phyloP scores from a whole-genome alignment of 2,329 filamentous ascomycete species.

The Sporothrix euskadiensis region DNA sequence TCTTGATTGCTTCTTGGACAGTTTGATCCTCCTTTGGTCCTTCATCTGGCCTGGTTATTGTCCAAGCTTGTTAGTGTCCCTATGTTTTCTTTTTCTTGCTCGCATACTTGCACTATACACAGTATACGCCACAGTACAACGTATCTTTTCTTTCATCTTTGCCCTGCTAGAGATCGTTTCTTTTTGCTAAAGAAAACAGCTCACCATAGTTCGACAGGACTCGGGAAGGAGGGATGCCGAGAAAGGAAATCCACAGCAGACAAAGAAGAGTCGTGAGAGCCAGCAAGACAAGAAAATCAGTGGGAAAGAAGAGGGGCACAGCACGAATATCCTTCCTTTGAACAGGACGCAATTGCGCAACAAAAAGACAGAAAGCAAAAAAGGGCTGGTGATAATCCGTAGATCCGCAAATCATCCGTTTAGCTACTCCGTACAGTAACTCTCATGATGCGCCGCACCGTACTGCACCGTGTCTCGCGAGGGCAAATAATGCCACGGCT shows the following conservation, averaged over 20 bases:
- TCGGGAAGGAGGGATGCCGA: conserved; percentile 6
- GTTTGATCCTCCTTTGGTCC: neutral
- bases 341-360: neutral
- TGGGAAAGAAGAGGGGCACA: neutral
- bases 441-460: neutral
- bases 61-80: neutral
- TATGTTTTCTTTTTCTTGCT: neutral
- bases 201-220: neutral
- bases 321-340: neutral
- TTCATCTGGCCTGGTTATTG: neutral
- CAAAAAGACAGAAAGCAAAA: neutral
- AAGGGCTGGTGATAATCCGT: neutral
- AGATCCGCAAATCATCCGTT: neutral
- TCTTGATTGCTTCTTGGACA: neutral
- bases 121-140: neutral
- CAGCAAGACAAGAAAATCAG: neutral
- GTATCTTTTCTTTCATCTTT: neutral
- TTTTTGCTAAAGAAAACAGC: neutral
- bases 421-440: neutral
- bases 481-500: neutral
- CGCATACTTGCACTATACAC: neutral
- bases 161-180: neutral
- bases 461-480: neutral
- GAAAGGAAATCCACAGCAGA: conserved; percentile 7
- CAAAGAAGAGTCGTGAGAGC: conserved; percentile 8